A percentile compares a stretch with the other conserved stretches of the same genome.
Conservation (phyloP, 306 rosid species). For the Herpetospermum pedunculosum region DNA sequence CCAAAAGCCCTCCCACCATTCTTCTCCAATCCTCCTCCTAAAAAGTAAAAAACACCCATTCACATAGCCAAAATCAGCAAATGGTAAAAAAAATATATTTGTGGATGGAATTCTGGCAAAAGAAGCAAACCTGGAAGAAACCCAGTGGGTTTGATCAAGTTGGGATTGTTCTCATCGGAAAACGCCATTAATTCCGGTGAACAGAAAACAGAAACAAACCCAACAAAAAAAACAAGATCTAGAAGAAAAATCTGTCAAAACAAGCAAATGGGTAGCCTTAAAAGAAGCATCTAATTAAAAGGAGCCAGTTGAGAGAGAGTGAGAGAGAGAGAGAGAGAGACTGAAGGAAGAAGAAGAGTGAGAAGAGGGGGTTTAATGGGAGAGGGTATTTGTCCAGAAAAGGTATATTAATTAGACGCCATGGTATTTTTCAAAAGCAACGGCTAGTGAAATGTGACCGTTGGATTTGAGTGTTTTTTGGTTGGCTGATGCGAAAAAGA, state of each 20-base stretch:
- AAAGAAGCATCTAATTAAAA: constrained; percentile 10
- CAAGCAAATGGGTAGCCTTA: not conserved
- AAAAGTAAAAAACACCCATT: not conserved
- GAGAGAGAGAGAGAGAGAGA: no score
- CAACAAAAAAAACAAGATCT: not conserved
- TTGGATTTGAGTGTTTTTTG: constrained; percentile 38
- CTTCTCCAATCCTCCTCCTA: constrained; percentile 35
- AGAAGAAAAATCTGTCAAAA: constrained; percentile 2
- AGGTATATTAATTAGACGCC: constrained; percentile 1
- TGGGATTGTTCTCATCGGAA: constrained; percentile 44
- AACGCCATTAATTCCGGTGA: constrained; percentile 28
- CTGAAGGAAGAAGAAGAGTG: not conserved
- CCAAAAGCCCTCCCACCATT: constrained; percentile 38
- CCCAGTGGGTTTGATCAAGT: constrained; percentile 35
- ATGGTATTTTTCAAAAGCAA: constrained; percentile 44
- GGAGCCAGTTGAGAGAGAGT: not conserved
- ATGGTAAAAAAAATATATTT: no score
- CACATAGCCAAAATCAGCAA: not conserved
- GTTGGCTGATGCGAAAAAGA: constrained; percentile 1
- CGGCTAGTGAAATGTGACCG: constrained; percentile 88
- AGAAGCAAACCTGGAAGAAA: constrained; percentile 3
- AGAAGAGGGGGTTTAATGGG: constrained; percentile 1
- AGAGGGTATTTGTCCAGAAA: constrained; percentile 29
- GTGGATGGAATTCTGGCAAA: not conserved
- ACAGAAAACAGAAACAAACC: not conserved